A percentile compares a stretch with the other conserved stretches of the same genome.
Evolutionary conservation across 1,284 basidiomycete species (phyloP).

Genomic region (Boletellus deceptivus): DNA sequence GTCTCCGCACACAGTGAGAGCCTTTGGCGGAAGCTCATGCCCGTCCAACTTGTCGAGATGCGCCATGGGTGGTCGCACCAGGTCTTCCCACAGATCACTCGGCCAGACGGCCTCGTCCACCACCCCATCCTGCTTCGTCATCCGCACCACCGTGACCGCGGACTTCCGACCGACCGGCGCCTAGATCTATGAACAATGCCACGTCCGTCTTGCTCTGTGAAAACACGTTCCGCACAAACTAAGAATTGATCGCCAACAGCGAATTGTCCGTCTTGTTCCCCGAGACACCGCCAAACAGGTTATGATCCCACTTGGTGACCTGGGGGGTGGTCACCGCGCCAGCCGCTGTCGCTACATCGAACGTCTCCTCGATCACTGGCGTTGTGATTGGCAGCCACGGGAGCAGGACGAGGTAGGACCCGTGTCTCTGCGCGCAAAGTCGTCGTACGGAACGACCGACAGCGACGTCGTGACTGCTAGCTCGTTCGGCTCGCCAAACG

Average conservation of each 20-base stretch:
- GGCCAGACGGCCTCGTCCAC: slow-evolving; percentile 15
- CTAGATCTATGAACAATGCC: slow-evolving; percentile 78
- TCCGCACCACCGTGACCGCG: slow-evolving; percentile 58
- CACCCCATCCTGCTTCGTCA: slow-evolving; percentile 9
- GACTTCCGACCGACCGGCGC: slow-evolving; percentile 30
- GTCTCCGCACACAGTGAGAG: neutral
- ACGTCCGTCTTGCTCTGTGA: slow-evolving; percentile 67
- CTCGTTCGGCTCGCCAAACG: slow-evolving; percentile 78
- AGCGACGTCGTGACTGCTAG: slow-evolving; percentile 68
- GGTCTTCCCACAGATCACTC: slow-evolving; percentile 29
- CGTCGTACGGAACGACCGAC: slow-evolving; percentile 65
- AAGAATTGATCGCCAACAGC: slow-evolving; percentile 58
- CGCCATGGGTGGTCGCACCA: slow-evolving; percentile 2
- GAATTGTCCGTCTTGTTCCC: slow-evolving; percentile 24
- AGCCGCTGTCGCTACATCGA: neutral
- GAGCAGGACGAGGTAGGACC: slow-evolving; percentile 76
- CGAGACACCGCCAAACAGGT: slow-evolving; percentile 46
- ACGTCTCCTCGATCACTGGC: slow-evolving; percentile 1
- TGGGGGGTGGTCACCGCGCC: neutral
- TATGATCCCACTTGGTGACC: slow-evolving; percentile 21
- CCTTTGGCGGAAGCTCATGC: neutral
- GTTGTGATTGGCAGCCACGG: slow-evolving; percentile 62
- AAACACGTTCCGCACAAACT: slow-evolving; percentile 86
- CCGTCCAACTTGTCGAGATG: slow-evolving; percentile 2
- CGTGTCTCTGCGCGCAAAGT: slow-evolving; percentile 56